Evolutionary conservation across 2,329 filamentous ascomycete species (phyloP).

Genomic region (Thelonectria olida): DNA sequence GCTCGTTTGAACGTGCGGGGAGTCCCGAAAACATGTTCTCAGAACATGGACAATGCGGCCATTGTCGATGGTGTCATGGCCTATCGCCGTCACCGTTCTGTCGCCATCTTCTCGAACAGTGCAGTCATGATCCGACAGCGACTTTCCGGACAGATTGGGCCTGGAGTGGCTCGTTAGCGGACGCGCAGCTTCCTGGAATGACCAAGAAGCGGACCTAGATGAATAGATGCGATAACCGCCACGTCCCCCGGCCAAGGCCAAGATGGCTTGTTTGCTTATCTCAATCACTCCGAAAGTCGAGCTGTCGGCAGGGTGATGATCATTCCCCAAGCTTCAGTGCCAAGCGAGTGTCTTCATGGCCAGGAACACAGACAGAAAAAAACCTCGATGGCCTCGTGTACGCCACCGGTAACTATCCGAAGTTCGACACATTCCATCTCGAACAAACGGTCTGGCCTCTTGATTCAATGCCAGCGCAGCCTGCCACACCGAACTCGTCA

Average conservation of each 20-base stretch:
- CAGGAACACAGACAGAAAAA: slow-evolving; percentile 28
- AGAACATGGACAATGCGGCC: slow-evolving; percentile 4
- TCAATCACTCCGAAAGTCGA: neutral
- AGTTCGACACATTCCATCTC: slow-evolving; percentile 4
- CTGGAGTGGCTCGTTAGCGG: neutral
- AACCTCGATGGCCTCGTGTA: neutral
- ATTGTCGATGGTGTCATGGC: slow-evolving; percentile 10
- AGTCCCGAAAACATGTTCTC: slow-evolving; percentile 1
- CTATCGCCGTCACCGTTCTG: slow-evolving; percentile 16
- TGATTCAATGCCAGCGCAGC: slow-evolving; percentile 21
- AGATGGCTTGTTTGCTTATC: slow-evolving; percentile 8
- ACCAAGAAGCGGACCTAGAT: slow-evolving; percentile 17
- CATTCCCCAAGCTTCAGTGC: slow-evolving; percentile 20
- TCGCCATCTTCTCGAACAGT: neutral
- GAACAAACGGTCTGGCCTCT: neutral
- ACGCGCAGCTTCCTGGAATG: slow-evolving; percentile 28
- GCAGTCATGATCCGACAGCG: slow-evolving; percentile 17
- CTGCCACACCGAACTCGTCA: slow-evolving; percentile 26
- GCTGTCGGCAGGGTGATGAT: slow-evolving; percentile 18
- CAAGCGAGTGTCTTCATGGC: slow-evolving; percentile 18
- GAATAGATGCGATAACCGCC: slow-evolving; percentile 23
- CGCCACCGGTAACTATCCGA: neutral
- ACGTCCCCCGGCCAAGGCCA: slow-evolving; percentile 35
- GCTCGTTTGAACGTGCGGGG: slow-evolving; percentile 4
- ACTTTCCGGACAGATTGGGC: slow-evolving; percentile 11